Evolutionary conservation across 108 stramenopile species (phyloP).

Genomic region (Pseudonitzschia pungens): DNA sequence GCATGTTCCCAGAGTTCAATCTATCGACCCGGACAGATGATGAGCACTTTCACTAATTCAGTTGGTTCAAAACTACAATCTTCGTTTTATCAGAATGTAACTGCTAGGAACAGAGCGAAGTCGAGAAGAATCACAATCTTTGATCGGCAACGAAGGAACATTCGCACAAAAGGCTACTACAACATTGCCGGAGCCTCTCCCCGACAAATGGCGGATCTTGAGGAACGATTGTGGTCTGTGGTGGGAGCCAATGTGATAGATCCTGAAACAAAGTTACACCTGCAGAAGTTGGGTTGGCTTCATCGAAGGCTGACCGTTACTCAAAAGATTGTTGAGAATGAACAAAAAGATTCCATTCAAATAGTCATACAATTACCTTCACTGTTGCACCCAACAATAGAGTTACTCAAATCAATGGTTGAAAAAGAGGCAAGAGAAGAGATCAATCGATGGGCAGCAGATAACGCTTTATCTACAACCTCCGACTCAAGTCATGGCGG

Average conservation of each 20-base stretch:
- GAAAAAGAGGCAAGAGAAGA: constrained; percentile 40
- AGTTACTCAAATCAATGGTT: constrained; percentile 24
- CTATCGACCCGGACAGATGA: neutral
- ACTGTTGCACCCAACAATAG: constrained; percentile 62
- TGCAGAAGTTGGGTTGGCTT: constrained; percentile 51
- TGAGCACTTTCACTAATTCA: neutral
- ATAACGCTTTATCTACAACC: constrained; percentile 19
- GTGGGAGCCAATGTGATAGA: constrained; percentile 42
- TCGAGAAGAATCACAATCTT: neutral
- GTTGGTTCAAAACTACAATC: neutral
- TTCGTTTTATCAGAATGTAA: neutral
- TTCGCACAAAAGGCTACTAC: neutral
- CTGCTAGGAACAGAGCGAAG: neutral
- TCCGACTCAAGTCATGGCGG: neutral
- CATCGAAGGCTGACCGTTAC: constrained; percentile 32
- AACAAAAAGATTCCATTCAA: constrained; percentile 27
- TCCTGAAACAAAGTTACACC: constrained; percentile 37
- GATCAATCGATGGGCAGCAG: constrained; percentile 19
- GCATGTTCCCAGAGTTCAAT: neutral
- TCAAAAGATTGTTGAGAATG: constrained; percentile 14
- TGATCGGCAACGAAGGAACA: neutral
- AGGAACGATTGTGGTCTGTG: constrained; percentile 37
- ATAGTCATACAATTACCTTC: constrained; percentile 61
- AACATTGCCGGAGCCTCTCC: constrained; percentile 32
- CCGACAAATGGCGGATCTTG: constrained; percentile 52